Evolutionary conservation across 306 rosid species (phyloP).

Genomic region (Heteromeles arbutifolia): DNA sequence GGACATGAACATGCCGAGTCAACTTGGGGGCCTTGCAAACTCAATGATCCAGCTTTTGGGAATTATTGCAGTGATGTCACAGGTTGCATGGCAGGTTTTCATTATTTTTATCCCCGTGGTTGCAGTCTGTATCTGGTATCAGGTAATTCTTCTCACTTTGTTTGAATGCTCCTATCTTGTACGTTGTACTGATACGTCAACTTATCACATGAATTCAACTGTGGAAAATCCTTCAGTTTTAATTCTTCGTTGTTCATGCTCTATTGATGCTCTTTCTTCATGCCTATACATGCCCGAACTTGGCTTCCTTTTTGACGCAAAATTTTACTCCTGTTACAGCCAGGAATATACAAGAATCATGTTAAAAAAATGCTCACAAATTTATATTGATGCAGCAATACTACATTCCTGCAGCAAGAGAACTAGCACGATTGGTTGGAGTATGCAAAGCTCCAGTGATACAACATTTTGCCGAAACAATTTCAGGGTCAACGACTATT

Average conservation of each 20-base stretch:
- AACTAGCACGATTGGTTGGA: constrained; percentile 69
- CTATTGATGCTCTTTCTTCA: neutral
- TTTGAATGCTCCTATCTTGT: neutral
- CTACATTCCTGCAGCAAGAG: constrained; percentile 62
- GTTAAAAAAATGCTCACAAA: neutral
- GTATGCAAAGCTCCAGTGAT: constrained; percentile 88
- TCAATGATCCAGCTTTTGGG: constrained; percentile 54
- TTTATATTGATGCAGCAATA: constrained; percentile 48
- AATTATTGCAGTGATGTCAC: constrained; percentile 75
- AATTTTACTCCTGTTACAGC: neutral
- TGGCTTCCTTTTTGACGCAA: neutral
- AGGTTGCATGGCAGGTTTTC: constrained; percentile 82
- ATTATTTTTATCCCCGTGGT: constrained; percentile 61
- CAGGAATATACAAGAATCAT: neutral
- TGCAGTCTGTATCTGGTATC: constrained; percentile 57
- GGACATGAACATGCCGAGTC: constrained; percentile 43
- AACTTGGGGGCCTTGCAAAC: constrained; percentile 42
- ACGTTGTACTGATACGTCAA: neutral
- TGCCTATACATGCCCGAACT: neutral
- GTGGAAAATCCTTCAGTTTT: neutral
- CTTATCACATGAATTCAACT: neutral
- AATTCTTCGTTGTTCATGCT: neutral
- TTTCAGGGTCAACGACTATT: constrained; percentile 72
- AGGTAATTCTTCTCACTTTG: constrained; percentile 37
- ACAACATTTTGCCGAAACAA: constrained; percentile 77